These are phyloP conservation scores for Ceratobasidium sp. DNA, from an alignment of 1,284 basidiomycete species.

Conservation along the genomic window DNA sequence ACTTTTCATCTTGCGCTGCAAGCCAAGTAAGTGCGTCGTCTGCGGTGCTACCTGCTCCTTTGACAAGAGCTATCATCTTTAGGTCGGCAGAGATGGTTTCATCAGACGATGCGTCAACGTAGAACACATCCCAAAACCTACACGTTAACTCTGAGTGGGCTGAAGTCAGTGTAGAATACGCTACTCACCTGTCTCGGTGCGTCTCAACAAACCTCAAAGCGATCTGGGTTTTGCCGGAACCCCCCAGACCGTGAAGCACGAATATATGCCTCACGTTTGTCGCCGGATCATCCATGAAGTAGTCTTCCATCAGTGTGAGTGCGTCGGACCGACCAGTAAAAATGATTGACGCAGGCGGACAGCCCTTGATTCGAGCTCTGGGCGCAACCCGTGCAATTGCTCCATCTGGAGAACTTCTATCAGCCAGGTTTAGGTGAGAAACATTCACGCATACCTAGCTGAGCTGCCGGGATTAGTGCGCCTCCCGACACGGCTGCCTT, in stretches of 20 bases:
- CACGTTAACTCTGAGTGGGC: background rate
- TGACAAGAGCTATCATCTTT: background rate
- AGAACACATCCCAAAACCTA: conserved; percentile 13
- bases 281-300: background rate
- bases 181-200: background rate
- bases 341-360: background rate
- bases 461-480: background rate
- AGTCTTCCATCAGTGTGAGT: background rate
- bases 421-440: background rate
- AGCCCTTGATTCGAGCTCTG: background rate
- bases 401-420: background rate
- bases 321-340: background rate
- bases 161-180: background rate
- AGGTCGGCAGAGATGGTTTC: background rate
- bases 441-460: background rate
- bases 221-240: conserved; percentile 18
- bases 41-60: background rate
- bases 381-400: background rate
- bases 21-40: conserved; percentile 19
- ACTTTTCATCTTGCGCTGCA: background rate
- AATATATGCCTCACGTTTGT: background rate
- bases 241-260: conserved; percentile 21
- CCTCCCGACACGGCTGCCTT: background rate
- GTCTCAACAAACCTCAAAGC: conserved; percentile 7
- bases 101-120: conserved; percentile 9